Conservation (phyloP, 2,329 filamentous ascomycete species). For the Ophiostoma tasmaniense region DNA sequence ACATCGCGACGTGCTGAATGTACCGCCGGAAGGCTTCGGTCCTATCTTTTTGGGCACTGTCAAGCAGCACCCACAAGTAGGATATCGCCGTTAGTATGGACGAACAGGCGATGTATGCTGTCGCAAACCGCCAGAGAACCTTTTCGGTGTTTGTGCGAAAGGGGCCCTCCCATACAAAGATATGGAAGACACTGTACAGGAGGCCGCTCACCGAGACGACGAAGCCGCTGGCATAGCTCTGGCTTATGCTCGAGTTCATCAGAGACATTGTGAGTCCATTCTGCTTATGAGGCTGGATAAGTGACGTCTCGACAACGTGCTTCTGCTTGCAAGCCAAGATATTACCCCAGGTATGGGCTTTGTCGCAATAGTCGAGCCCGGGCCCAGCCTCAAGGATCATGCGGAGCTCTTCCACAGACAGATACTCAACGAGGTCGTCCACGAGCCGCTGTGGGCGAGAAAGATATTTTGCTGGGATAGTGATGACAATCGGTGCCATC, state of each 20-base stretch:
- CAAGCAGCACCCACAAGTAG: too few relatives aligned
- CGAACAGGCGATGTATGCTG: neutral
- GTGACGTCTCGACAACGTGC: neutral
- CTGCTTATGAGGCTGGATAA: neutral
- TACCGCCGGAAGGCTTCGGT: too few relatives aligned
- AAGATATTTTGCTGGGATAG: neutral
- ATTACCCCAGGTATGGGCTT: too few relatives aligned
- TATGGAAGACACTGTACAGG: neutral
- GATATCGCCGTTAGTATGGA: neutral
- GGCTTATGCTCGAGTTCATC: too few relatives aligned
- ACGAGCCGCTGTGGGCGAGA: neutral
- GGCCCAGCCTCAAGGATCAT: neutral
- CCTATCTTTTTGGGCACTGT: too few relatives aligned
- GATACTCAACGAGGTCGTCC: neutral
- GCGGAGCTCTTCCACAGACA: neutral
- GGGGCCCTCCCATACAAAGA: neutral
- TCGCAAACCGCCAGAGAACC: neutral
- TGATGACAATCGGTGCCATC: neutral
- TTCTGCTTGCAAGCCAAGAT: too few relatives aligned
- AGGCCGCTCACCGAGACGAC: neutral
- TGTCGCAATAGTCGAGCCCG: neutral
- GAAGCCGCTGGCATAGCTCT: neutral
- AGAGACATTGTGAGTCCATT: neutral
- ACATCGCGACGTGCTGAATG: too few relatives aligned
- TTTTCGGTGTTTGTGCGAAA: neutral